Evolutionary conservation across 306 rosid genomes (phyloP), one percentile per base, ranked within the genome.

Genomic region (Fragaria iinumae): DNA sequence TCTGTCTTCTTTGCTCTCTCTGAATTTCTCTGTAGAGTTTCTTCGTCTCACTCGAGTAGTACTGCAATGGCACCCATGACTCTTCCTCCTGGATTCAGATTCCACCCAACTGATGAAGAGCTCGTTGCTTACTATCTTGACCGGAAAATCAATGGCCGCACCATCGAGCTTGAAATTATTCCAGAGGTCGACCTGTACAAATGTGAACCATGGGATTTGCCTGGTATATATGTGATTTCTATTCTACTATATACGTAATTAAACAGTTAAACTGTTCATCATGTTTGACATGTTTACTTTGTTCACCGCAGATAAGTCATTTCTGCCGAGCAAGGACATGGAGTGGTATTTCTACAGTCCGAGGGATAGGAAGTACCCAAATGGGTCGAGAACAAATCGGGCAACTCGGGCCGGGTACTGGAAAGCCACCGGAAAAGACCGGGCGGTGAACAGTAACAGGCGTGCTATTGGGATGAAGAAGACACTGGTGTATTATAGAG

Each of bases 41-140:
- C 69, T 74, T 74, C 77, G 20, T 44, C 69, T 43, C 20, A 59
- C 57, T 60, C 45, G 16, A 63, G 41, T 17, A 27, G 68, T 12
- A 25, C 50, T 27, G 52, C 32, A 81, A 94, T 92, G 98, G 93
- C 97, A 23, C 98, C 98, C 72, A 89, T 91, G 96, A 88, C 83
- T 83, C 98, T 94, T 64, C 98, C 98, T 53, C 98, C 98, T n/a
- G 98, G 98, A 2, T 94, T 94, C 12, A 87, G 98, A 83, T 94
- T 94, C 83, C 97, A 94, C 79, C 98, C 98, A 3, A 94, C 98
- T 0, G 97, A 94, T 68, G 98, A 94, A 88, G 98, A 94, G 59
- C 97, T 94, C 48, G 98, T 94, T 44, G 97, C 96, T 76, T 94
- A 94, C 80, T 94, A 94, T 79, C 75, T 94, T 34, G 96, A 94